phyloP scores from a whole-genome alignment of 2,329 filamentous ascomycete species.

The Stagonosporopsis cucurbitacearum region DNA sequence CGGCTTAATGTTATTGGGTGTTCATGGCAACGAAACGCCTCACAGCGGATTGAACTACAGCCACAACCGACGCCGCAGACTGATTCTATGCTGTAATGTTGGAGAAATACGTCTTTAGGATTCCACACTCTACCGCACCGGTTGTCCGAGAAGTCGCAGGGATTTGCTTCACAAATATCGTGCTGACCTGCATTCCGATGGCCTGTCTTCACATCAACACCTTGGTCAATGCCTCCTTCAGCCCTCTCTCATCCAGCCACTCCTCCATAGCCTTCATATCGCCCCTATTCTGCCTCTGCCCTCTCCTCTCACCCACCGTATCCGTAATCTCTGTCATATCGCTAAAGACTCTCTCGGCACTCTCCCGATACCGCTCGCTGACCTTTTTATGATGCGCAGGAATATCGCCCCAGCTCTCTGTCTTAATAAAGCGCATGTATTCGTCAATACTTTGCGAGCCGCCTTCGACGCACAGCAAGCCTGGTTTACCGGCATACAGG shows the following conservation, averaged over 20 bases:
- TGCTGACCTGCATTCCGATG: neutral
- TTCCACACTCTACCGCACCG: too few species aligned
- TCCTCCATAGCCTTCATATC: conserved; percentile 62
- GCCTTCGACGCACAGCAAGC: conserved; percentile 61
- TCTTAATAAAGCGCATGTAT: conserved; percentile 70
- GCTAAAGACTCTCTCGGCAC: conserved; percentile 52
- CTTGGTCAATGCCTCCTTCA: conserved; percentile 55
- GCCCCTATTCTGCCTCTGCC: conserved; percentile 58
- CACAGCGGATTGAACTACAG: too few species aligned
- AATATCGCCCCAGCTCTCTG: conserved; percentile 68
- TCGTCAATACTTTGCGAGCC: conserved; percentile 57
- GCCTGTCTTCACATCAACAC: conserved; percentile 42
- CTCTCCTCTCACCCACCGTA: conserved; percentile 56
- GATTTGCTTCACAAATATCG: neutral
- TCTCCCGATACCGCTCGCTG: conserved; percentile 61
- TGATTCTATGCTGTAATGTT: too few species aligned
- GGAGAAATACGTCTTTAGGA: too few species aligned
- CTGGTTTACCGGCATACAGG: conserved; percentile 66
- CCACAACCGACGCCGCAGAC: too few species aligned
- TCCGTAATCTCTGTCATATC: conserved; percentile 67
- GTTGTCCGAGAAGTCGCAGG: neutral
- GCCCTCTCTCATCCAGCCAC: conserved; percentile 56
- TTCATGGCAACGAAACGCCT: too few species aligned
- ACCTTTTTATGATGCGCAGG: conserved; percentile 68
- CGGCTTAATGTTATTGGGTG: too few species aligned